A percentile compares a stretch with the other conserved stretches of the same genome.
Evolutionary conservation across 805 yeast genomes (phyloP).

Genomic region (Pichia rugopelliculosa): DNA sequence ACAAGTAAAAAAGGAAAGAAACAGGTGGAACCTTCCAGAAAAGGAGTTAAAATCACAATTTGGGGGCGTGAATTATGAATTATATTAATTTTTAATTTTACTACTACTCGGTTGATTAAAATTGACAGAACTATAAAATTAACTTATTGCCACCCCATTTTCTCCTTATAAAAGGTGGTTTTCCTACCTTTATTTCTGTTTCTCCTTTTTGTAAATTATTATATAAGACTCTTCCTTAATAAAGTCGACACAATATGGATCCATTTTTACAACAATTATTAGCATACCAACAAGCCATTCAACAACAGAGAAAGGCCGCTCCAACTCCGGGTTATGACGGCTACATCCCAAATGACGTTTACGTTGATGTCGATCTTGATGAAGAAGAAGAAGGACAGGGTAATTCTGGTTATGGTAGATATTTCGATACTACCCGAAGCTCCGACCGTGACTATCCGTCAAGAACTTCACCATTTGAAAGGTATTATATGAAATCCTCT

Average conservation of each 20-base stretch:
- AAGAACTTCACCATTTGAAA: not conserved
- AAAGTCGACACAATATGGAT: conserved; percentile 5
- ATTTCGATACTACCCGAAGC: not conserved
- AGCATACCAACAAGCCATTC: conserved; percentile 2
- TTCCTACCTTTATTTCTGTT: not conserved
- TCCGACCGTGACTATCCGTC: not conserved
- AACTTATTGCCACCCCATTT: not conserved
- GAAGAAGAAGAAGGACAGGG: not conserved
- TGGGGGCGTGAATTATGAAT: not conserved
- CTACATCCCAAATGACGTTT: not conserved
- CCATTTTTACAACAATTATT: conserved; percentile 6
- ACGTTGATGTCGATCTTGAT: not conserved
- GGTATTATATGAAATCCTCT: not conserved
- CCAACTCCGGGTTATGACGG: not conserved
- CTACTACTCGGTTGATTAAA: too few species aligned
- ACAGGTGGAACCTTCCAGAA: not conserved
- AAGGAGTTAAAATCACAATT: too few species aligned
- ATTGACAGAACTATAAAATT: too few species aligned
- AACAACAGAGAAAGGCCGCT: not conserved
- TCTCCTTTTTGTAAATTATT: not conserved
- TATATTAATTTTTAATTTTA: too few species aligned
- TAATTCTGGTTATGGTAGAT: not conserved
- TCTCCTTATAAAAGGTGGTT: not conserved
- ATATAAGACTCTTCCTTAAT: not conserved
- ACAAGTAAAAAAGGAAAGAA: too few species aligned